These are phyloP conservation scores for Arctostaphylos glauca DNA, from an alignment of 148 eudicot genomes.

Conservation along the genomic window DNA sequence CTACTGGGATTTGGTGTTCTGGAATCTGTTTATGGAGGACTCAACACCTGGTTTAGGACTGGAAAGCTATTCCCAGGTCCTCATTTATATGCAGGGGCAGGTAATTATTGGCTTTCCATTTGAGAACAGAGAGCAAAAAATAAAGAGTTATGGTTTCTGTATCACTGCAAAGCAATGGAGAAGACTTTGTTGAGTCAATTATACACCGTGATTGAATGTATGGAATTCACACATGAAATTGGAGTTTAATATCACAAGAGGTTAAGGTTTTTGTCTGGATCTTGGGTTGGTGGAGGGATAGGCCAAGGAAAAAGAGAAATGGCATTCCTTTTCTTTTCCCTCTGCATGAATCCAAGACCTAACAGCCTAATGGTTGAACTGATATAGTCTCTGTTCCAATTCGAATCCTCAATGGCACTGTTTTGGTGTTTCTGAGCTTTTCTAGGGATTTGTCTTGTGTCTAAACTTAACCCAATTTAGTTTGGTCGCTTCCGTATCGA, in stretches of 20 bases:
- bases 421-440: background rate
- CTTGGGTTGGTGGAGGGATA: too few relatives aligned
- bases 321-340: background rate
- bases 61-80: constrained; percentile 99
- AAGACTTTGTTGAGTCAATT: too few relatives aligned
- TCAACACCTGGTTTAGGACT: constrained; percentile 84
- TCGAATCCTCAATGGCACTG: background rate
- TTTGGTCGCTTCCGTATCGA: constrained; percentile 10
- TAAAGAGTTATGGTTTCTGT: background rate
- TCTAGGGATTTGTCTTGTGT: background rate
- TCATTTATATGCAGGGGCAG: constrained; percentile 95
- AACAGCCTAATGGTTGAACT: background rate
- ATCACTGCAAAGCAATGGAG: too few relatives aligned
- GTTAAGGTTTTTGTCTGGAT: too few relatives aligned
- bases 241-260: too few relatives aligned
- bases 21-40: constrained; percentile 74
- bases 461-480: background rate
- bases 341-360: background rate
- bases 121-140: background rate
- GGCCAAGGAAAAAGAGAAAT: too few relatives aligned
- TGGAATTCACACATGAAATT: too few relatives aligned
- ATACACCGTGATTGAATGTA: too few relatives aligned
- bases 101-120: constrained; percentile 30
- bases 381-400: background rate
- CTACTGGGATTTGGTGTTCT: constrained; percentile 82